A percentile compares a stretch with the other conserved stretches of the same genome.
Evolutionary conservation across 257 asterid species (phyloP).

Genomic region (Coffea eugenioides): DNA sequence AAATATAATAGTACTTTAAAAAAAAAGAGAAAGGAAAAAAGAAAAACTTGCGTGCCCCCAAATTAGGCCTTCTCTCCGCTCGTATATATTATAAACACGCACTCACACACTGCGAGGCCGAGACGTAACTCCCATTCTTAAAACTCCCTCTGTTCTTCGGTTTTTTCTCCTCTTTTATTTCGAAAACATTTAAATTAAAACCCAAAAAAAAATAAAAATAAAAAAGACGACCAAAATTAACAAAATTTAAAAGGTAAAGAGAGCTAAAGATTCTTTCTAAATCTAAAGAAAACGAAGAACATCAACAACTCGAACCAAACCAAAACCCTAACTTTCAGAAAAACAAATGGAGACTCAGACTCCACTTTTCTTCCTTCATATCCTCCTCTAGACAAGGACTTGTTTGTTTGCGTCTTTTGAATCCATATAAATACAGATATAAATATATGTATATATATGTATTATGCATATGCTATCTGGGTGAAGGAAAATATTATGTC

Average conservation of each 20-base stretch:
- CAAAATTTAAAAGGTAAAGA: not conserved
- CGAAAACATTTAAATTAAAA: no score
- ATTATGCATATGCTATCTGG: not conserved
- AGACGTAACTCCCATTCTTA: no score
- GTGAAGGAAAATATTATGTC: conserved; percentile 17
- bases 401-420: not conserved
- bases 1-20: not conserved
- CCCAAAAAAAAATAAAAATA: no score
- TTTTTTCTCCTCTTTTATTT: no score
- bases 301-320: not conserved
- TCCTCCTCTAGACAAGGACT: not conserved
- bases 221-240: not conserved
- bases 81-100: no score
- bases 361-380: no score
- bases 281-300: conserved; percentile 6
- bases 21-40: no score
- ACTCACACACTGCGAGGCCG: no score
- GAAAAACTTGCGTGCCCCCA: not conserved
- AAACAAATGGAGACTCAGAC: conserved; percentile 4
- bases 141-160: no score
- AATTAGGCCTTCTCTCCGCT: no score
- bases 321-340: conserved; percentile 12
- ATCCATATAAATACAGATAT: not conserved
- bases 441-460: not conserved
- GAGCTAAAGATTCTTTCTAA: conserved; percentile 2